Conservation (phyloP, 1,284 basidiomycete species). For the Dichomitus squalens region DNA sequence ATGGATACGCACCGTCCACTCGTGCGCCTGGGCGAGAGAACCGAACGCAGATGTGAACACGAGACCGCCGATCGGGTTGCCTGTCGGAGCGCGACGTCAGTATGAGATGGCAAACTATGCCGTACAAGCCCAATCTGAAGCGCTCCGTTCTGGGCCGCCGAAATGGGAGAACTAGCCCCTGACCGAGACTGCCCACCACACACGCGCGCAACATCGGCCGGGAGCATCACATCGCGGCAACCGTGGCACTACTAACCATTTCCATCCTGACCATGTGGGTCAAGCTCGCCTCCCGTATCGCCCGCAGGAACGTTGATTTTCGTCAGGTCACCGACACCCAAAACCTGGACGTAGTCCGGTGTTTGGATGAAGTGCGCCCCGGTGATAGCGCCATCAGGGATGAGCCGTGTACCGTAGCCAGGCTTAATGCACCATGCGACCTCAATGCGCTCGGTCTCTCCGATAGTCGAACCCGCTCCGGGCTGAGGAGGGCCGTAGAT, state of each 20-base stretch:
- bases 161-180: not conserved
- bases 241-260: constrained; percentile 44
- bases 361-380: constrained; percentile 73
- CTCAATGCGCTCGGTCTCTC: constrained; percentile 63
- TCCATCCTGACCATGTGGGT: constrained; percentile 61
- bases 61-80: constrained; percentile 68
- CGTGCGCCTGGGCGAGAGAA: constrained; percentile 53
- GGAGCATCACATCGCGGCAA: too few species aligned
- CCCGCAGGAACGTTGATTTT: constrained; percentile 62
- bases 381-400: constrained; percentile 75
- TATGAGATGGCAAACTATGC: not conserved
- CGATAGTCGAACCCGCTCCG: constrained; percentile 54
- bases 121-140: not conserved
- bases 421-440: constrained; percentile 73
- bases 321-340: constrained; percentile 68
- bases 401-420: constrained; percentile 69
- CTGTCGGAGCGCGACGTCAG: constrained; percentile 36
- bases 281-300: constrained; percentile 59
- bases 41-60: constrained; percentile 77
- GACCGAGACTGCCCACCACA: too few species aligned
- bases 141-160: not conserved
- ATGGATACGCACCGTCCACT: constrained; percentile 60
- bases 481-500: constrained; percentile 58
- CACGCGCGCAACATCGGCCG: too few species aligned
- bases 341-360: constrained; percentile 71